phyloP scores from a whole-genome alignment of 2,329 filamentous ascomycete genomes.

The Trichoderma sp. region DNA sequence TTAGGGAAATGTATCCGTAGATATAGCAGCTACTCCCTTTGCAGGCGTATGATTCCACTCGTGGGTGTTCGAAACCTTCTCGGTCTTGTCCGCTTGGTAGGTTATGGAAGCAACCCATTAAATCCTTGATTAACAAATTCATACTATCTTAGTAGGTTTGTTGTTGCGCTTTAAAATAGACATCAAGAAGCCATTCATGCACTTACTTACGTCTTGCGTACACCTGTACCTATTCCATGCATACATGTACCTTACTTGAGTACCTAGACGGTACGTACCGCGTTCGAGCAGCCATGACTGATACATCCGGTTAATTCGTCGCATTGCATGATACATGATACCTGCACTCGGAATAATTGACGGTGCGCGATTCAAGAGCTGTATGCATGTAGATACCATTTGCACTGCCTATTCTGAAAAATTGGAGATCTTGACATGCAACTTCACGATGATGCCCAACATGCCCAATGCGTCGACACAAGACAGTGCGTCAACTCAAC shows the following conservation, averaged over 20 bases:
- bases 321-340: neutral
- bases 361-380: neutral
- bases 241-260: neutral
- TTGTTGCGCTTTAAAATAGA: neutral
- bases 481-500: neutral
- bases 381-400: neutral
- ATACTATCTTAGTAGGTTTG: neutral
- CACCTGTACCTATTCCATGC: neutral
- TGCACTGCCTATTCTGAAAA: neutral
- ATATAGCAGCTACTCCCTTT: too few species aligned
- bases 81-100: too few species aligned
- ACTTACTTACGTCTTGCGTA: neutral
- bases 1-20: too few species aligned
- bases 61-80: too few species aligned
- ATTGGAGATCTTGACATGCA: neutral
- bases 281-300: neutral
- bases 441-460: neutral
- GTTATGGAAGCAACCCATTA: neutral
- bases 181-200: neutral
- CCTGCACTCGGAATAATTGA: neutral
- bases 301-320: neutral
- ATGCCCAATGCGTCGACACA: neutral
- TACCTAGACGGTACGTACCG: neutral
- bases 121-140: neutral
- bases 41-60: neutral